Evolutionary conservation across 306 rosid genomes (phyloP), one percentile per base, ranked within the genome.

Genomic region (Vigna angularis): DNA sequence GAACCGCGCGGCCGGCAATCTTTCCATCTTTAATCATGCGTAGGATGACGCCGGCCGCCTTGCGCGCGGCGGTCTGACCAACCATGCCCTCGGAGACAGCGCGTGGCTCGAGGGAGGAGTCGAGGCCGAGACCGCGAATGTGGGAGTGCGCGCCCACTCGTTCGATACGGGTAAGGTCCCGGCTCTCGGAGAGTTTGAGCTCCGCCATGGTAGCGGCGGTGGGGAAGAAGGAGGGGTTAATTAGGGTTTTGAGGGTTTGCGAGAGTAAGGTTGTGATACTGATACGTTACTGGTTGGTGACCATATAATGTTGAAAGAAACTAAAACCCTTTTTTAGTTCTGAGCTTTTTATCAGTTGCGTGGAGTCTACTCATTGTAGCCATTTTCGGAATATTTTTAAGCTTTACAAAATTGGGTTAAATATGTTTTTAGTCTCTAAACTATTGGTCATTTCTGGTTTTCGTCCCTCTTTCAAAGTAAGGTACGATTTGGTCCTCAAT

Each of bases 91-190:
- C 98, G 5, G 99, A 95, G 45, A 91, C 93, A 7, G 47, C 88
- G 16, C 99, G 97, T 6, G 99, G 85, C 72, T 93, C 96, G 0
- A 93, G 86, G 16, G 99, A 53, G 7, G 99, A 88, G 83, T 95
- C 99, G 7, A 95, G 93, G 75, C 99, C 99, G 0, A 95, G 93
- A 4, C 99, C 99, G 1, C 99, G 93, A 79, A 95, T 95, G 89
- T 95, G 99, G 6, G 99, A 95, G 84, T 95, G 99, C 1, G 99
- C 96, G 30, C 99, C 99, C 45, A 96, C 94, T 82, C 99, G 97
- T 89, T 96, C 99, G 50, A 96, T 91, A 74, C 98, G 96, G 4
- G 99, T 96, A 0, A 93, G 89, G 81, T 96, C 99, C 9, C 97
- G 96, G 83, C 86, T 85, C 74, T 96, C 99, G 1, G 98, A 91